These are phyloP conservation scores for Nannizzia gypsea DNA, from an alignment of 2,329 filamentous ascomycete genomes.

Conservation along the genomic window DNA sequence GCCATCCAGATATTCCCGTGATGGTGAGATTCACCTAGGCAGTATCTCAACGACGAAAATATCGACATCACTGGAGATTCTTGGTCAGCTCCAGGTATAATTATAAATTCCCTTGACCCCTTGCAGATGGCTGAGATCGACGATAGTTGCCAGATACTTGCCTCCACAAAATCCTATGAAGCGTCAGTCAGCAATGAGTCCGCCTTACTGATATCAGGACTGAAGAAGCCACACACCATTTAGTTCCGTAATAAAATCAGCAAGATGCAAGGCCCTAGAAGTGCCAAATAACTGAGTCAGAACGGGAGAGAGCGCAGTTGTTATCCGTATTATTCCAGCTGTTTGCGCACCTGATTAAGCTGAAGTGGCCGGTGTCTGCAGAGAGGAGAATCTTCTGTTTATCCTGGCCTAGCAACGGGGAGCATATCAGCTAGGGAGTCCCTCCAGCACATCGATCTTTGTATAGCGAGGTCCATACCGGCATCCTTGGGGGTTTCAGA, in stretches of 20 bases:
- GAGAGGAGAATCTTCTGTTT: conserved; percentile 41
- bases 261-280: conserved; percentile 37
- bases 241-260: conserved; percentile 40
- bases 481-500: conserved; percentile 6
- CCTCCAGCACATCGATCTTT: not conserved
- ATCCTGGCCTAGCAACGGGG: conserved; percentile 28
- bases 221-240: conserved; percentile 31
- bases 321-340: not conserved
- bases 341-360: conserved; percentile 36
- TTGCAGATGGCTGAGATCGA: not conserved
- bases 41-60: conserved; percentile 90
- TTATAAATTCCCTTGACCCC: not conserved
- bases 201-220: not conserved
- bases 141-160: conserved; percentile 20
- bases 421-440: not conserved
- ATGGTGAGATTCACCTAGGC: conserved; percentile 56
- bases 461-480: conserved; percentile 5
- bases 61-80: conserved; percentile 64
- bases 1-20: conserved; percentile 66
- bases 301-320: not conserved
- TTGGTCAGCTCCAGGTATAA: conserved; percentile 3
- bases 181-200: conserved; percentile 1
- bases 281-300: not conserved
- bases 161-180: conserved; percentile 38
- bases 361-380: conserved; percentile 39